Evolutionary conservation across 129 eudicot species (phyloP).

Genomic region (Tagetes erecta): DNA sequence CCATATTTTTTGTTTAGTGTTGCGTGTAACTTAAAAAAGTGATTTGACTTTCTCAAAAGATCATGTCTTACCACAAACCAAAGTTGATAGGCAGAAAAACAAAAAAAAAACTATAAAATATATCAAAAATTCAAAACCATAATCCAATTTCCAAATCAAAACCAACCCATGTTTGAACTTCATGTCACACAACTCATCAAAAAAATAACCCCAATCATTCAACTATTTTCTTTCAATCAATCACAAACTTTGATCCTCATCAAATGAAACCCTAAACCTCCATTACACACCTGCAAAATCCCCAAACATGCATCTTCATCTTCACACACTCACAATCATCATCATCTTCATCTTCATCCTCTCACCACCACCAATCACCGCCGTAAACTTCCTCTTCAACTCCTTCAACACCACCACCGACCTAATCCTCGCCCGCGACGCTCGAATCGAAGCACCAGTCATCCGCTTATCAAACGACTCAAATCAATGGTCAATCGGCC

Average conservation of each 20-base stretch:
- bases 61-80: neutral
- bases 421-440: slow-evolving; percentile 45
- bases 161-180: neutral
- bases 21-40: neutral
- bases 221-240: neutral
- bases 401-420: slow-evolving; percentile 49
- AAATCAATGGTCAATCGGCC: slow-evolving; percentile 60
- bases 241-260: neutral
- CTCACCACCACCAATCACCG: slow-evolving; percentile 33
- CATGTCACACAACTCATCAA: neutral
- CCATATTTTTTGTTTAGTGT: no score
- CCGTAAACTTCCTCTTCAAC: slow-evolving; percentile 67
- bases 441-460: slow-evolving; percentile 59
- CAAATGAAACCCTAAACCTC: neutral
- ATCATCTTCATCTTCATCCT: neutral
- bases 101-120: neutral
- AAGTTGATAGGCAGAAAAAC: neutral
- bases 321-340: neutral
- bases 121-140: neutral
- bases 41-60: neutral
- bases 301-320: slow-evolving; percentile 22
- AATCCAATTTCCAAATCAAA: neutral
- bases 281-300: neutral
- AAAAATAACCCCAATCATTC: slow-evolving; percentile 11
- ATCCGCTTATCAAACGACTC: slow-evolving; percentile 66